phyloP scores from a whole-genome alignment of 2,329 filamentous ascomycete genomes.

The Pseudogymnoascus sp. region DNA sequence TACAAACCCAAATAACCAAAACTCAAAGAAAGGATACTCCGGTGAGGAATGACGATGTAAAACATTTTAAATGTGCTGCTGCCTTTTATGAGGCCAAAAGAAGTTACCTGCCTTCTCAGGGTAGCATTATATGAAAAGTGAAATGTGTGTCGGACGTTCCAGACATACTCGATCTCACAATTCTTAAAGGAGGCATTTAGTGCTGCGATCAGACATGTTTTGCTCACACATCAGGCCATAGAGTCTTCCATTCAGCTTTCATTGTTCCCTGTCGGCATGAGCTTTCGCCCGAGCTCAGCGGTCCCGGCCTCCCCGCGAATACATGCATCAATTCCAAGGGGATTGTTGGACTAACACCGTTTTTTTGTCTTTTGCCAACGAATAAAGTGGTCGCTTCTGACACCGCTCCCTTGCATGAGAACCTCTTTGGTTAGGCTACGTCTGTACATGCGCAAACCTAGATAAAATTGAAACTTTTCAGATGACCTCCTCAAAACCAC shows the following conservation, averaged over 20 bases:
- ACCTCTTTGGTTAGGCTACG: neutral
- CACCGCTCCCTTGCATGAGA: neutral
- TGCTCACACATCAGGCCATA: neutral
- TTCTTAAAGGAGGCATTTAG: neutral
- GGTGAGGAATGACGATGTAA: neutral
- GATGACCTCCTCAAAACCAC: neutral
- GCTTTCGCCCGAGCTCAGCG: neutral
- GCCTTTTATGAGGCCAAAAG: neutral
- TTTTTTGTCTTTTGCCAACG: neutral
- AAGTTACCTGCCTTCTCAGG: neutral
- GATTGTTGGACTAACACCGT: neutral
- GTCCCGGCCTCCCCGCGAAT: neutral
- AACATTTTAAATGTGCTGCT: neutral
- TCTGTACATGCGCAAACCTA: conserved; percentile 1
- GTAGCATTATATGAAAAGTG: neutral
- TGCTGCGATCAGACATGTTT: neutral
- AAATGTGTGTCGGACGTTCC: neutral
- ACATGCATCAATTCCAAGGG: neutral
- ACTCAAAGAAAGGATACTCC: neutral
- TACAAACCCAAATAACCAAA: neutral
- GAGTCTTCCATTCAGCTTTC: neutral
- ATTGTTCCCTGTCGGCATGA: neutral
- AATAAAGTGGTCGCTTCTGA: conserved; percentile 1
- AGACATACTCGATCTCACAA: neutral
- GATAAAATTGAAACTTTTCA: conserved; percentile 2